Conservation (phyloP, 352 stramenopile genomes). For the Plasmopara muralis region DNA sequence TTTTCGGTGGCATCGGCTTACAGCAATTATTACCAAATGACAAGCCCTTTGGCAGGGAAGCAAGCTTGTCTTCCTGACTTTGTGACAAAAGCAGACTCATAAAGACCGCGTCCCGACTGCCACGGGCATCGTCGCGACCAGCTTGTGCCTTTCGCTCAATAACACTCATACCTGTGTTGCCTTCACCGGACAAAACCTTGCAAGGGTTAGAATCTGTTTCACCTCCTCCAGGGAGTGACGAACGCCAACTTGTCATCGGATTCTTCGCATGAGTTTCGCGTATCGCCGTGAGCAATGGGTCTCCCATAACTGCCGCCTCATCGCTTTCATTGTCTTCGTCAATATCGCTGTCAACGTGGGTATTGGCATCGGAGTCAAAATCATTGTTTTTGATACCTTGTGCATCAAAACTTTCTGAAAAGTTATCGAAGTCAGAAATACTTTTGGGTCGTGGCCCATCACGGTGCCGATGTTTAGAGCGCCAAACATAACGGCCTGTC, state of each 20-base stretch:
- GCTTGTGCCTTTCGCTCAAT: constrained; percentile 58
- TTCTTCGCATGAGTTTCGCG: constrained; percentile 51
- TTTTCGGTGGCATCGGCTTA: constrained; percentile 39
- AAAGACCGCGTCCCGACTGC: constrained; percentile 62
- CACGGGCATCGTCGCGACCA: constrained; percentile 42
- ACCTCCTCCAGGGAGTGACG: constrained; percentile 11
- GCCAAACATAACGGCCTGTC: constrained; percentile 74
- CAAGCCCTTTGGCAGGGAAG: constrained; percentile 18
- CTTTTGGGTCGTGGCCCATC: constrained; percentile 48
- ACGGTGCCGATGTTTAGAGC: constrained; percentile 56
- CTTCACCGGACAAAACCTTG: constrained; percentile 49
- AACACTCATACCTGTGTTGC: constrained; percentile 64
- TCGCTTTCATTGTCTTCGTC: constrained; percentile 31
- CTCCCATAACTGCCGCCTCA: constrained; percentile 22
- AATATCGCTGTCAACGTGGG: constrained; percentile 22
- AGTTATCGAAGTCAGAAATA: constrained; percentile 60
- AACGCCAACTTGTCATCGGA: constrained; percentile 69
- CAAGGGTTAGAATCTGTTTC: constrained; percentile 14
- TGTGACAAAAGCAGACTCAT: constrained; percentile 54
- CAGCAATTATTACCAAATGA: constrained; percentile 18
- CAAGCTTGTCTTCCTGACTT: constrained; percentile 44
- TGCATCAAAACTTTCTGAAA: constrained; percentile 29
- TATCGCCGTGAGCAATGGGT: constrained; percentile 63
- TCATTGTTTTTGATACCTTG: constrained; percentile 15
- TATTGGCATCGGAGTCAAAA: constrained; percentile 19